phyloP scores from a whole-genome alignment of 768 basidiomycete genomes.

The Lactarius psammicola region DNA sequence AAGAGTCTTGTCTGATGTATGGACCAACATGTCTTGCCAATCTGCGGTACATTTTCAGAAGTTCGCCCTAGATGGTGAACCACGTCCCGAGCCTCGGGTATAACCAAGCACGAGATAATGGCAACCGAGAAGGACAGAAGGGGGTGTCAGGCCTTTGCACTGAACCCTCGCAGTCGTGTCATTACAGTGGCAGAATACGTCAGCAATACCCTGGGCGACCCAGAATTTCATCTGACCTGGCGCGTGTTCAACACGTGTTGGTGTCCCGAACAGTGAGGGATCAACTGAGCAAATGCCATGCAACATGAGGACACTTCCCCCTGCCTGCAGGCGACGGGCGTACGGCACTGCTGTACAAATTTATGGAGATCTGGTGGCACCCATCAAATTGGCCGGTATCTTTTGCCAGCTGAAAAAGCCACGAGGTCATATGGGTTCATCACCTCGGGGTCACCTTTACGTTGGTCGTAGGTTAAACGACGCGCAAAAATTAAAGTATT shows the following conservation, averaged over 20 bases:
- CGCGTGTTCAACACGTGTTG: conserved; percentile 18
- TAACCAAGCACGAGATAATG: not conserved
- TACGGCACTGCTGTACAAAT: not conserved
- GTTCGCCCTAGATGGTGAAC: not conserved
- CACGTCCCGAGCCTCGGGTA: not conserved
- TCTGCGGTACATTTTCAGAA: not conserved
- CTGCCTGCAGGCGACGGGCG: not conserved
- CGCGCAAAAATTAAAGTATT: not conserved
- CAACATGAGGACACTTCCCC: not conserved
- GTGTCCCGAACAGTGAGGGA: conserved; percentile 3
- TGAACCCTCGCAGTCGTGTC: not conserved
- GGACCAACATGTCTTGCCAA: not conserved
- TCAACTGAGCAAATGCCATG: not conserved
- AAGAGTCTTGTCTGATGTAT: not conserved
- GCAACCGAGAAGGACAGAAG: not conserved
- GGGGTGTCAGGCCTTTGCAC: not conserved
- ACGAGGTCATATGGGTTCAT: conserved; percentile 1
- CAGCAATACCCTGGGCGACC: not conserved
- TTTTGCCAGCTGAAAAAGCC: not conserved
- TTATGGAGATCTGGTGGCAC: not conserved
- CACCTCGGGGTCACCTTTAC: not conserved
- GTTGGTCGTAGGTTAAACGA: not conserved
- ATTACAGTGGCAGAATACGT: not conserved
- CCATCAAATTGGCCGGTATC: not conserved
- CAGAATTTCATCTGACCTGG: not conserved